Percentiles rank a stretch among this genome's conserved stretches.
These are phyloP conservation scores for Saccharum spontaneum DNA, from an alignment of 176 grass and related monocot genomes.

Conservation along the genomic window DNA sequence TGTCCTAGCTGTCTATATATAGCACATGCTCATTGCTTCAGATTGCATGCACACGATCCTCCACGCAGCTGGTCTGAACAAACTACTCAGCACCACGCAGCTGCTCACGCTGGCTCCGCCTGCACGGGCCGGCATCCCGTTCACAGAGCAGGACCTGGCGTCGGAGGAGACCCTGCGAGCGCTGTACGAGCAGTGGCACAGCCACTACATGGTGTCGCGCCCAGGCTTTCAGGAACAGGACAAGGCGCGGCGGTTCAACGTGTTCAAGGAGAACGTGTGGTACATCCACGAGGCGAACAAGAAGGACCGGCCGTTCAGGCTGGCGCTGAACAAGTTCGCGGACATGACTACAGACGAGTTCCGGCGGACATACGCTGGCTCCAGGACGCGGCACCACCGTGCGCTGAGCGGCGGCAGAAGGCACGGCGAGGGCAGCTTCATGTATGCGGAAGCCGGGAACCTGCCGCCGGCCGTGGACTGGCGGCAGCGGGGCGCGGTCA, in stretches of 20 bases:
- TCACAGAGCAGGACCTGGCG: conserved; percentile 54
- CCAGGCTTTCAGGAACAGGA: neutral
- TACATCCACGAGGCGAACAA: conserved; percentile 68
- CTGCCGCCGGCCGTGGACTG: conserved; percentile 57
- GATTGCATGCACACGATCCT: neutral
- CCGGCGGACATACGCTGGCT: conserved; percentile 48
- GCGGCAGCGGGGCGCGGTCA: conserved; percentile 67
- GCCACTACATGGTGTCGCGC: conserved; percentile 38
- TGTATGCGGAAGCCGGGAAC: conserved; percentile 24
- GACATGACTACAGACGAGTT: conserved; percentile 84
- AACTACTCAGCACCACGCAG: neutral
- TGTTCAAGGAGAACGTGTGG: conserved; percentile 74
- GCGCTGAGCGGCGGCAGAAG: neutral
- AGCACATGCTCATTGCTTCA: neutral
- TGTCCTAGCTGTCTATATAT: too few species aligned
- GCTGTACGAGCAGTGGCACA: conserved; percentile 67
- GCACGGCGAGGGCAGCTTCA: conserved; percentile 18
- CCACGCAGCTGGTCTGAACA: neutral
- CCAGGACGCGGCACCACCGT: conserved; percentile 26
- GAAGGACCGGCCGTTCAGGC: conserved; percentile 52
- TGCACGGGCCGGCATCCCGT: conserved; percentile 16
- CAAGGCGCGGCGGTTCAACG: conserved; percentile 42
- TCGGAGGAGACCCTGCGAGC: conserved; percentile 54
- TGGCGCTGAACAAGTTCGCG: conserved; percentile 82
- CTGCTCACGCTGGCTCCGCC: neutral